Percentiles rank a stretch among this genome's conserved stretches.
Evolutionary conservation across 768 basidiomycete species (phyloP).

Genomic region (Boletus vinaceobasis): DNA sequence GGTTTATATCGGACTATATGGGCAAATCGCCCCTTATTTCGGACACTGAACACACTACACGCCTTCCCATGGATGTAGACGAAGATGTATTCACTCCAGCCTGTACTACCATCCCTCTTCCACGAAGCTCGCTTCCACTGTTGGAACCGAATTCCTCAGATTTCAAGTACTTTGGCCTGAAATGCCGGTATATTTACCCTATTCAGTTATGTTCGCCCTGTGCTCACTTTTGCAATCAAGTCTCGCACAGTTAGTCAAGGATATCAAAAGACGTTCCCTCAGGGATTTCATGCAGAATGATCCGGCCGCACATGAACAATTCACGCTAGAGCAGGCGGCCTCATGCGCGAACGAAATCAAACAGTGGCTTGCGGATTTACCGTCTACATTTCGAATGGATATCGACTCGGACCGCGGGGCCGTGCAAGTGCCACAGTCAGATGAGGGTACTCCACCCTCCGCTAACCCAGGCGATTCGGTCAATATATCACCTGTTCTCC

Average conservation of each 20-base stretch:
- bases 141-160: slow-evolving; percentile 32
- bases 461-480: slow-evolving; percentile 12
- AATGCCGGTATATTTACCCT: slow-evolving; percentile 50
- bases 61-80: slow-evolving; percentile 54
- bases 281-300: slow-evolving; percentile 36
- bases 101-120: slow-evolving; percentile 43
- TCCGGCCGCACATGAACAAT: slow-evolving; percentile 28
- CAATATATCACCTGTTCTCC: slow-evolving; percentile 35
- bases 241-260: slow-evolving; percentile 61
- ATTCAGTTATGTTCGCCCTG: not conserved
- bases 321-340: slow-evolving; percentile 60
- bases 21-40: slow-evolving; percentile 60
- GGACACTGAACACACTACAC: slow-evolving; percentile 52
- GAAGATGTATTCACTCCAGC: slow-evolving; percentile 49
- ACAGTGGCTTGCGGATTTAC: slow-evolving; percentile 51
- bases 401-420: slow-evolving; percentile 30
- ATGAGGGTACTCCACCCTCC: slow-evolving; percentile 7
- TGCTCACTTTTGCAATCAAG: slow-evolving; percentile 31
- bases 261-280: slow-evolving; percentile 50
- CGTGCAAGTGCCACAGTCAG: slow-evolving; percentile 9
- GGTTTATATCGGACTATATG: slow-evolving; percentile 68
- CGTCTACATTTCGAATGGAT: slow-evolving; percentile 46
- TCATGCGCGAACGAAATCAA: slow-evolving; percentile 55
- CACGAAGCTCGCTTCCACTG: slow-evolving; percentile 26
- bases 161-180: slow-evolving; percentile 50